phyloP scores from a whole-genome alignment of 352 stramenopile species.

The Phytophthora pinifolia region DNA sequence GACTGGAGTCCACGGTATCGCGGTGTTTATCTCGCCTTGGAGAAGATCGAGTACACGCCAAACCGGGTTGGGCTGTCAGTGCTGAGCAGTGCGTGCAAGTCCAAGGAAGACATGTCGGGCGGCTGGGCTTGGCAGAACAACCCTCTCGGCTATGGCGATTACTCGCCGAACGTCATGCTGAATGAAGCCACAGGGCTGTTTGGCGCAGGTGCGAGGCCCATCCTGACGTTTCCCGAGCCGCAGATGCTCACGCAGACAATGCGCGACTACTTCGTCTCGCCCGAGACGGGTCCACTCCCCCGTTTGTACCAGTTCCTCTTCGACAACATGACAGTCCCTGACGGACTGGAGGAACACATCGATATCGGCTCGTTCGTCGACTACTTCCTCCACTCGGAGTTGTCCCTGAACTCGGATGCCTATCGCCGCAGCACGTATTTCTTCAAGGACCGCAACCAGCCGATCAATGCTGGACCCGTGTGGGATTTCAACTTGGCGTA shows the following conservation, averaged over 20 bases:
- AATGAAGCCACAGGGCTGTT: slow-evolving; percentile 64
- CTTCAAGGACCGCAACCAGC: slow-evolving; percentile 65
- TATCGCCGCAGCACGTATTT: slow-evolving; percentile 69
- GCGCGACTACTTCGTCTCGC: slow-evolving; percentile 62
- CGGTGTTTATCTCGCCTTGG: slow-evolving; percentile 62
- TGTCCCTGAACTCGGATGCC: slow-evolving; percentile 60
- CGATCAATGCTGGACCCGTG: slow-evolving; percentile 66
- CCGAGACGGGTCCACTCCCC: slow-evolving; percentile 48
- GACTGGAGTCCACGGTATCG: slow-evolving; percentile 46
- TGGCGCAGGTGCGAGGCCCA: slow-evolving; percentile 47
- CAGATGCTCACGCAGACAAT: slow-evolving; percentile 54
- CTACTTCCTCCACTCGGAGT: slow-evolving; percentile 71
- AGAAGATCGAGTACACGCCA: slow-evolving; percentile 61
- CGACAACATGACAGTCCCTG: slow-evolving; percentile 59
- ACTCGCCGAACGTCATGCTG: slow-evolving; percentile 59
- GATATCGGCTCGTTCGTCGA: slow-evolving; percentile 73
- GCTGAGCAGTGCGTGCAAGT: slow-evolving; percentile 33
- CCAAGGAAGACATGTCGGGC: slow-evolving; percentile 43
- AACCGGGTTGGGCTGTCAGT: slow-evolving; percentile 49
- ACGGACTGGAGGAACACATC: slow-evolving; percentile 49
- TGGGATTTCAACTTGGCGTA: slow-evolving; percentile 79
- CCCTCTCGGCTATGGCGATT: slow-evolving; percentile 47
- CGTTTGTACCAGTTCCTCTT: slow-evolving; percentile 62
- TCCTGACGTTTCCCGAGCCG: slow-evolving; percentile 46
- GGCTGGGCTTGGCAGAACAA: slow-evolving; percentile 74